Conservation (phyloP, 305 asterid genomes). For the Fraxinus dipetala region DNA sequence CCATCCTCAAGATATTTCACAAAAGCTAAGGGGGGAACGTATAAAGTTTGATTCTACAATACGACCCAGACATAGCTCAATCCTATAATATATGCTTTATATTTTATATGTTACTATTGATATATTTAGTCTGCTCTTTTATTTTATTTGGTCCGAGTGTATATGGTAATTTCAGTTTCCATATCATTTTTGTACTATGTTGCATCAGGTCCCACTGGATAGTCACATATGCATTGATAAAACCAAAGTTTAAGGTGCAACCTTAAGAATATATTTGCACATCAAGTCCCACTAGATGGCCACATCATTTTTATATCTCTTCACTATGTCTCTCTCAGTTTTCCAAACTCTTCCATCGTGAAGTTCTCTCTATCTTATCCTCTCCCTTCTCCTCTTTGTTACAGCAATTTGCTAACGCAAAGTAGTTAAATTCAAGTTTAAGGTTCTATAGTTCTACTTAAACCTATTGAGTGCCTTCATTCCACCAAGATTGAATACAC, state of each 20-base stretch:
- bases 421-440: background rate
- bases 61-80: background rate
- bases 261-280: background rate
- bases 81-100: background rate
- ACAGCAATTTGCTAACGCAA: background rate
- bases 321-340: background rate
- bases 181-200: background rate
- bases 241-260: background rate
- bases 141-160: background rate
- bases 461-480: background rate
- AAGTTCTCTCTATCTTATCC: background rate
- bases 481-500: background rate
- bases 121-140: background rate
- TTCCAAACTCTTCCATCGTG: background rate
- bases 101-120: background rate
- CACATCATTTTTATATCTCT: background rate
- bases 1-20: background rate
- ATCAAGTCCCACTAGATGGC: background rate
- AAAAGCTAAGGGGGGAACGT: background rate
- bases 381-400: background rate
- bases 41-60: background rate
- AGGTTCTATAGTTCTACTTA: background rate
- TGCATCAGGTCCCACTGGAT: background rate
- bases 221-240: background rate
- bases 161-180: background rate